A percentile compares a stretch with the other conserved stretches of the same genome.
Evolutionary conservation across 1,139 yeast genomes (phyloP).

Genomic region (Ogataea hybrid): DNA sequence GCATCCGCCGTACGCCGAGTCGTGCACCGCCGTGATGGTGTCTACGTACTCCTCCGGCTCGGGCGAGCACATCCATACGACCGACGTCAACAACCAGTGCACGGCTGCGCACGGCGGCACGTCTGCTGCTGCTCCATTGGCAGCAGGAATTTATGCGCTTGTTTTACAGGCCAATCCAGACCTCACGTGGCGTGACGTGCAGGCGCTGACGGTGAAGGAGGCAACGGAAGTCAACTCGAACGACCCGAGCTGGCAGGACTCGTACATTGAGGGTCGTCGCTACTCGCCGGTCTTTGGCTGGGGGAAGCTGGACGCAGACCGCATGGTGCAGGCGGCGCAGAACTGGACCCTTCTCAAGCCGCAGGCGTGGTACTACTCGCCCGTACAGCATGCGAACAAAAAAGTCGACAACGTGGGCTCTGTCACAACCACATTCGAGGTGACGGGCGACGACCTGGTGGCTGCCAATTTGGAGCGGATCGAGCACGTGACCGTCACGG

Average conservation of each 20-base stretch:
- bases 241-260: constrained; percentile 72
- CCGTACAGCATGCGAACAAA: constrained; percentile 35
- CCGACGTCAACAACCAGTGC: constrained; percentile 77
- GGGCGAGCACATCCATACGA: constrained; percentile 86
- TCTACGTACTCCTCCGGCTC: constrained; percentile 93
- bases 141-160: constrained; percentile 89
- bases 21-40: constrained; percentile 95
- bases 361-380: constrained; percentile 76
- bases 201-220: constrained; percentile 72
- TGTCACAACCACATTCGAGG: constrained; percentile 35
- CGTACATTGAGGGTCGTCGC: constrained; percentile 49
- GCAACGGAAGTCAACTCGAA: constrained; percentile 66
- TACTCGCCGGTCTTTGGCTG: constrained; percentile 90
- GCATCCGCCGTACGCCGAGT: constrained; percentile 88
- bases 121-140: constrained; percentile 98
- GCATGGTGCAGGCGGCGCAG: constrained; percentile 70
- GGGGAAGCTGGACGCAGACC: constrained; percentile 82
- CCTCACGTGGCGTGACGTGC: constrained; percentile 95
- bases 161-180: constrained; percentile 80
- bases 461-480: constrained; percentile 62
- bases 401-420: constrained; percentile 24
- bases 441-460: constrained; percentile 50
- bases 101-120: constrained; percentile 88
- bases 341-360: constrained; percentile 86
- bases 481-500: constrained; percentile 85